Percentiles rank a stretch among this genome's conserved stretches.
Evolutionary conservation across 2,329 filamentous ascomycete genomes (phyloP).

Genomic region (Pyrenochaeta sp.): DNA sequence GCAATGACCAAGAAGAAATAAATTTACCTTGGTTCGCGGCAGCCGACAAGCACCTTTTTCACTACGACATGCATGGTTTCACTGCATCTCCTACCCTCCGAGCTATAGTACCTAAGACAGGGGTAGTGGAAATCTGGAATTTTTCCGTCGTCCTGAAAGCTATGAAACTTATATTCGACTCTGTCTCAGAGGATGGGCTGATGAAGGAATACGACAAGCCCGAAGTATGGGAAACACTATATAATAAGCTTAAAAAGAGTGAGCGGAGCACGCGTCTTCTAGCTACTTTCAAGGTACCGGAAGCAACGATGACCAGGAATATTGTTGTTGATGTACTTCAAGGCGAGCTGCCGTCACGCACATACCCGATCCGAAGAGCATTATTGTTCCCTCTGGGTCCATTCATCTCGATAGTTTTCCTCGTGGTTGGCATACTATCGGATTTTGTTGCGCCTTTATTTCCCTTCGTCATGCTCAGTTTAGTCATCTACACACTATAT

Average conservation of each 20-base stretch:
- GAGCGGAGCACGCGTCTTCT: slow-evolving; percentile 1
- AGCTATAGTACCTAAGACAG: slow-evolving; percentile 8
- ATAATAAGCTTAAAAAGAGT: background rate
- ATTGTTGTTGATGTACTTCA: slow-evolving; percentile 5
- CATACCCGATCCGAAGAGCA: slow-evolving; percentile 13
- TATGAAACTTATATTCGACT: background rate
- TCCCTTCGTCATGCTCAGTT: background rate
- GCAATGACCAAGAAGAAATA: slow-evolving; percentile 6
- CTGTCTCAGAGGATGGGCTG: background rate
- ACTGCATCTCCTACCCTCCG: background rate
- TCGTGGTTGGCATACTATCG: background rate
- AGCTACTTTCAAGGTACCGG: slow-evolving; percentile 5
- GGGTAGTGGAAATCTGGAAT: slow-evolving; percentile 12
- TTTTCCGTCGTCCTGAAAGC: background rate
- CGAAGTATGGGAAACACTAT: background rate
- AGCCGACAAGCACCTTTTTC: slow-evolving; percentile 10
- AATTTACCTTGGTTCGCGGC: slow-evolving; percentile 17
- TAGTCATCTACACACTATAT: slow-evolving; percentile 3
- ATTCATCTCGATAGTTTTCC: slow-evolving; percentile 3
- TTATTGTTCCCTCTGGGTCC: slow-evolving; percentile 12
- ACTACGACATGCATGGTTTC: slow-evolving; percentile 13
- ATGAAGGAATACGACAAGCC: background rate
- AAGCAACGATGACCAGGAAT: background rate
- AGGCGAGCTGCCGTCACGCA: slow-evolving; percentile 15
- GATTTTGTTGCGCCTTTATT: background rate